Conservation (phyloP, 805 yeast genomes). For the Metschnikowia bowlesiae region DNA sequence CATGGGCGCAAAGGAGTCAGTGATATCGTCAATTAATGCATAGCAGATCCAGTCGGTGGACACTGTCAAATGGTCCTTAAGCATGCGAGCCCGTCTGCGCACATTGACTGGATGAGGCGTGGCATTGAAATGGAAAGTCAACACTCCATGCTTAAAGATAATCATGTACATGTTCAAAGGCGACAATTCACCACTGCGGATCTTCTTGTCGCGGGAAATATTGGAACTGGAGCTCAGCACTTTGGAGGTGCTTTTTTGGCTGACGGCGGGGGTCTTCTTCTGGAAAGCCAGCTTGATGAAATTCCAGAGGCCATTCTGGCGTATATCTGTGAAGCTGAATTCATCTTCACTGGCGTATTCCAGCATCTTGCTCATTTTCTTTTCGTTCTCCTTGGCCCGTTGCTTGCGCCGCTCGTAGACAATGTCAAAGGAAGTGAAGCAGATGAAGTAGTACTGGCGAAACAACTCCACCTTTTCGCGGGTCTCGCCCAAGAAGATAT, state of each 20-base stretch:
- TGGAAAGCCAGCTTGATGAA: slow-evolving; percentile 6
- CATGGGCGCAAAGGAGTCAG: slow-evolving; percentile 97
- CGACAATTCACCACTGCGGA: slow-evolving; percentile 57
- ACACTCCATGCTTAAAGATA: slow-evolving; percentile 85
- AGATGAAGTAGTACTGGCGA: slow-evolving; percentile 84
- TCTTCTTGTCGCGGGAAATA: slow-evolving; percentile 25
- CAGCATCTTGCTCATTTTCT: slow-evolving; percentile 33
- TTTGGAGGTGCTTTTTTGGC: slow-evolving; percentile 7
- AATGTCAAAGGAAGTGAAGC: slow-evolving; percentile 64
- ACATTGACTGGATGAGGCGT: slow-evolving; percentile 97
- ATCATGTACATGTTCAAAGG: slow-evolving; percentile 91
- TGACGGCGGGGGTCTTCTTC: slow-evolving; percentile 5
- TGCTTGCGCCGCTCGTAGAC: slow-evolving; percentile 65
- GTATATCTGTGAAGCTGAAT: slow-evolving; percentile 1
- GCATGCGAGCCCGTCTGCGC: slow-evolving; percentile 82
- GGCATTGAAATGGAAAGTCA: slow-evolving; percentile 90
- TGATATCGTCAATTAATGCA: slow-evolving; percentile 92
- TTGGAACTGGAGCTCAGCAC: slow-evolving; percentile 11
- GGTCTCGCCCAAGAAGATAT: slow-evolving; percentile 87
- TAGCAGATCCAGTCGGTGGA: slow-evolving; percentile 96
- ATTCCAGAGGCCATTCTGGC: slow-evolving; percentile 6
- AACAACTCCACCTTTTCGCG: slow-evolving; percentile 94
- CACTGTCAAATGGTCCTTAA: slow-evolving; percentile 83
- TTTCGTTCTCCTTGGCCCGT: slow-evolving; percentile 44
- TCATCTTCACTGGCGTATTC: slow-evolving; percentile 19